phyloP scores from a whole-genome alignment of 108 stramenopile genomes.

The Cyclotella sp. region DNA sequence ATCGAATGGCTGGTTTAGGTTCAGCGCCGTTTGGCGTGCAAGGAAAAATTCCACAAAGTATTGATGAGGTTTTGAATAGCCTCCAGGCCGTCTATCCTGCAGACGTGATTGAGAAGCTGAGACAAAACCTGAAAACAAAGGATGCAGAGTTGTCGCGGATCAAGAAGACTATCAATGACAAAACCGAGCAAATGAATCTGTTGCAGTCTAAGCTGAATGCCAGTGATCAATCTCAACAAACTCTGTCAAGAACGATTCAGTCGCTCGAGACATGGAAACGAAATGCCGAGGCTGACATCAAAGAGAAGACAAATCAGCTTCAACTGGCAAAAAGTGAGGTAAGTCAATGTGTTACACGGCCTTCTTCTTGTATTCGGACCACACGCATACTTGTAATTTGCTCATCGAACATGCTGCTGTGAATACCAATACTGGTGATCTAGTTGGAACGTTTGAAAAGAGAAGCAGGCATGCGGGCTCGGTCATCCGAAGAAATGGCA shows the following conservation, averaged over 20 bases:
- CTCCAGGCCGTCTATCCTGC: conserved; percentile 40
- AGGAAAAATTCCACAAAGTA: conserved; percentile 24
- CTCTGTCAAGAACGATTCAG: conserved; percentile 25
- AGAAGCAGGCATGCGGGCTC: not conserved
- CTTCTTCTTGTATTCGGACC: not conserved
- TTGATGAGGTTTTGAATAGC: conserved; percentile 39
- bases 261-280: conserved; percentile 32
- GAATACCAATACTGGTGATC: not conserved
- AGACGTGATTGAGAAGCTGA: conserved; percentile 24
- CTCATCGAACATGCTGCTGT: not conserved
- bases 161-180: conserved; percentile 32
- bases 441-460: conserved; percentile 15
- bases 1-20: not conserved
- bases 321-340: conserved; percentile 19
- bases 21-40: not conserved
- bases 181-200: conserved; percentile 24
- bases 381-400: not conserved
- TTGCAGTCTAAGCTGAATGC: conserved; percentile 36
- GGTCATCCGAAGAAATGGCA: conserved; percentile 9
- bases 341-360: too few relatives aligned
- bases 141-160: conserved; percentile 20
- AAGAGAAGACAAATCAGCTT: conserved; percentile 8
- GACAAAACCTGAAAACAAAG: conserved; percentile 29
- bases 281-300: conserved; percentile 30
- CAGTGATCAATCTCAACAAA: conserved; percentile 28